Evolutionary conservation across 2,329 filamentous ascomycete genomes (phyloP).

Genomic region (Arachnomyces sp.): DNA sequence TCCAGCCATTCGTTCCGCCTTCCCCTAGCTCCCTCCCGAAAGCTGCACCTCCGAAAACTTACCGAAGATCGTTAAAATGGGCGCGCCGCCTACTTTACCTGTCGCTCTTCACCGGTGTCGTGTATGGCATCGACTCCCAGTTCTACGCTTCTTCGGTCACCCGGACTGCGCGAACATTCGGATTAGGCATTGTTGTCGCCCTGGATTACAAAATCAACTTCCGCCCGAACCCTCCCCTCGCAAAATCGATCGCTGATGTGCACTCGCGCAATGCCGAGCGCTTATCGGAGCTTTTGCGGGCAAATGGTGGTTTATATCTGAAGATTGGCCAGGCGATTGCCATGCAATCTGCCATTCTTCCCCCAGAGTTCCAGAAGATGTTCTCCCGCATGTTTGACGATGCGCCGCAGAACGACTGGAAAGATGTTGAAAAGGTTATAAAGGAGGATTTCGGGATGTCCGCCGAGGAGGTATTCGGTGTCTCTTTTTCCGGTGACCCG

Average conservation of each 20-base stretch:
- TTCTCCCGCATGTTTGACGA: constrained; percentile 97
- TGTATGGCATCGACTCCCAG: constrained; percentile 62
- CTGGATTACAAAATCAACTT: constrained; percentile 98
- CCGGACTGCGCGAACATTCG: constrained; percentile 74
- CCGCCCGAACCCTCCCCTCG: constrained; percentile 64
- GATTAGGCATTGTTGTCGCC: constrained; percentile 68
- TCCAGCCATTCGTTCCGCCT: constrained; percentile 63
- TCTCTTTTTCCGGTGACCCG: constrained; percentile 65
- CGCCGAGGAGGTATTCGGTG: constrained; percentile 84
- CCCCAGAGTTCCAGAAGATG: constrained; percentile 92
- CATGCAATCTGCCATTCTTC: constrained; percentile 92
- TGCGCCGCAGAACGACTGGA: constrained; percentile 86
- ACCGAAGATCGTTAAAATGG: constrained; percentile 64
- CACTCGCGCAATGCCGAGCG: constrained; percentile 78
- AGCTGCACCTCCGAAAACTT: constrained; percentile 62
- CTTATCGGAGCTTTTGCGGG: constrained; percentile 68
- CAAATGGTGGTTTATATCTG: constrained; percentile 87
- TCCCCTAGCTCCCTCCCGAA: constrained; percentile 69
- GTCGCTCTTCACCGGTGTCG: constrained; percentile 49
- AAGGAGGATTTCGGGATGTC: constrained; percentile 77
- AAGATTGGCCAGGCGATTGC: constrained; percentile 98
- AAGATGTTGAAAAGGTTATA: constrained; percentile 75
- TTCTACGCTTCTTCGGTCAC: constrained; percentile 71
- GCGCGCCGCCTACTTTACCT: constrained; percentile 62
- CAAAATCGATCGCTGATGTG: constrained; percentile 64